phyloP scores from a whole-genome alignment of 768 basidiomycete species.

The Agaricus bisporus region DNA sequence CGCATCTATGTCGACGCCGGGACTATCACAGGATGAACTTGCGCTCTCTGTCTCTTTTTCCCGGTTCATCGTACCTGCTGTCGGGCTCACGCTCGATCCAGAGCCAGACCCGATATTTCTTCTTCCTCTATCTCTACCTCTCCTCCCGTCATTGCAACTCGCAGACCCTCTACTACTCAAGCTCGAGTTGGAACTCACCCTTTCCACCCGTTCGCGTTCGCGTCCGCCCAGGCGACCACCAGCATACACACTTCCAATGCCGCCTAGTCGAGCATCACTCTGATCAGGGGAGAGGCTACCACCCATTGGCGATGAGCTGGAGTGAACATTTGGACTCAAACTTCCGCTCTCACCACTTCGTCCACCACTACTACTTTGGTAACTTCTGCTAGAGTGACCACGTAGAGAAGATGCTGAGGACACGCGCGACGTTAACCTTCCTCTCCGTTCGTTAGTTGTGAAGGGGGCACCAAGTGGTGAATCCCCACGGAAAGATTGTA shows the following conservation, averaged over 20 bases:
- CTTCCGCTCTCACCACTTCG: slow-evolving; percentile 16
- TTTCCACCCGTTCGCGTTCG: slow-evolving; percentile 18
- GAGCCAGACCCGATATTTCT: slow-evolving; percentile 9
- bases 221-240: slow-evolving; percentile 28
- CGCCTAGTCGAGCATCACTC: slow-evolving; percentile 14
- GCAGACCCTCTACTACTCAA: slow-evolving; percentile 20
- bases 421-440: neutral
- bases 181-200: slow-evolving; percentile 17
- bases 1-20: slow-evolving; percentile 11
- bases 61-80: neutral
- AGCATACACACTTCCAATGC: slow-evolving; percentile 20
- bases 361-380: slow-evolving; percentile 11
- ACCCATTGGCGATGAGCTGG: slow-evolving; percentile 31
- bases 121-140: slow-evolving; percentile 37
- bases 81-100: slow-evolving; percentile 9
- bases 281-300: slow-evolving; percentile 34
- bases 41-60: neutral
- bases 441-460: slow-evolving; percentile 10
- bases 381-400: slow-evolving; percentile 10
- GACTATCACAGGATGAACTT: too few relatives aligned
- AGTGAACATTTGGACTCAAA: slow-evolving; percentile 36
- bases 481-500: neutral
- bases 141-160: slow-evolving; percentile 22
- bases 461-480: neutral
- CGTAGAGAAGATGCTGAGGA: slow-evolving; percentile 7